Evolutionary conservation across 2,329 filamentous ascomycete genomes (phyloP), one percentile per base, ranked within the genome.

Genomic region (Didymosphaeria variabile): DNA sequence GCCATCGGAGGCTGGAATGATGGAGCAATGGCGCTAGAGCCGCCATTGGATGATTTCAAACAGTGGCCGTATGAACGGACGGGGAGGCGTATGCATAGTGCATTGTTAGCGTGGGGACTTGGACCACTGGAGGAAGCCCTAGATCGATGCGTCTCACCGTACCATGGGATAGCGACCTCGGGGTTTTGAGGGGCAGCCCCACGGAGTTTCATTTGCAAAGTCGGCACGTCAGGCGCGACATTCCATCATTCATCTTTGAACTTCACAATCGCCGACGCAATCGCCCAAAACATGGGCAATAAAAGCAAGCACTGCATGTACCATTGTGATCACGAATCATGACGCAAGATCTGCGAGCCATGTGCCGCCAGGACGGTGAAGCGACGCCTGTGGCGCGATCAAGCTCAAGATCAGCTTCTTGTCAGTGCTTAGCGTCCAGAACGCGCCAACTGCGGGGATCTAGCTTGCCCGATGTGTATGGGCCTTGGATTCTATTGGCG

Each of bases 351-450:
- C 23, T 53, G 50, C 36, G 19, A 31, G 23, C 10, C 5, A 47
- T 47, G 36, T 38, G 31, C 49, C 49, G 34, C 32, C 21, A 17
- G 10, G 9, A 34, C 9, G 34, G 19, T n/a, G 51, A 40, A 21
- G 47, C 60, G 61, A 55, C 60, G 15, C 21, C 3, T 17, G 50
- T 42, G 50, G 50, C 50, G 50, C 21, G n/a, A 29, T 42, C 36
- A 53, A 53, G 50, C 50, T 53, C 36, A 1, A 40, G 32, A 15
- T 19, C 21, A 13, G 23, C 15, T 3, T 53, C 58, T 64, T 65
- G 67, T 60, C 50, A 52, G 55, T 58, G 60, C 53, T 58, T 66
- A 67, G 66, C 64, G 63, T 59, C 55, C 47, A 59, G 57, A 55
- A 57, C 55, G 59, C 56, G 61, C 60, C 65, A 53, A 62, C 40